These are phyloP conservation scores for Yamadazyma paraphyllophila DNA, from an alignment of 805 yeast species.

Conservation along the genomic window DNA sequence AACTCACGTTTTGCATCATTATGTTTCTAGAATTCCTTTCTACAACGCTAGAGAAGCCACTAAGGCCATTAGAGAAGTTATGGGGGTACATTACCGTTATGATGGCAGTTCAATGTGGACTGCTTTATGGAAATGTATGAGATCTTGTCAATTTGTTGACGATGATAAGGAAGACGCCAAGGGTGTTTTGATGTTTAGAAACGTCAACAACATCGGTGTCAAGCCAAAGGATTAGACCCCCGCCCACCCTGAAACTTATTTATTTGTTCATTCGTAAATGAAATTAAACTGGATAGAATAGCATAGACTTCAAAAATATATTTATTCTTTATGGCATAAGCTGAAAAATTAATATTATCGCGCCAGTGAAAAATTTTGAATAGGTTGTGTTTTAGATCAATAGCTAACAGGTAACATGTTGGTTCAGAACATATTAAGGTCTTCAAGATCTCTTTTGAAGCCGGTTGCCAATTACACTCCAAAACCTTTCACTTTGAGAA, in stretches of 20 bases:
- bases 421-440: constrained; percentile 4
- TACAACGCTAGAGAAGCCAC: constrained; percentile 55
- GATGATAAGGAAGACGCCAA: constrained; percentile 38
- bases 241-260: too few species aligned
- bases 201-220: constrained; percentile 54
- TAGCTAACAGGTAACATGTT: constrained; percentile 1
- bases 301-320: not conserved
- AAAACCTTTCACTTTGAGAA: not conserved
- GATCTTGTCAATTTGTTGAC: constrained; percentile 71
- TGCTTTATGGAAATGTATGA: constrained; percentile 54
- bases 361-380: constrained; percentile 10
- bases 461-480: not conserved
- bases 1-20: constrained; percentile 58
- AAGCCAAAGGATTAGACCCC: constrained; percentile 18
- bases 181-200: constrained; percentile 68
- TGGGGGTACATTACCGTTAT: constrained; percentile 52
- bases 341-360: not conserved
- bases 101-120: constrained; percentile 57
- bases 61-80: constrained; percentile 49
- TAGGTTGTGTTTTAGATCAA: not conserved
- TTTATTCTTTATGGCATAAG: not conserved
- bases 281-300: not conserved
- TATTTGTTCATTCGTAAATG: not conserved
- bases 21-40: constrained; percentile 54
- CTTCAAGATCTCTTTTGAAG: constrained; percentile 1